phyloP scores from a whole-genome alignment of 2,329 filamentous ascomycete genomes.

The Colletotrichum sp. region DNA sequence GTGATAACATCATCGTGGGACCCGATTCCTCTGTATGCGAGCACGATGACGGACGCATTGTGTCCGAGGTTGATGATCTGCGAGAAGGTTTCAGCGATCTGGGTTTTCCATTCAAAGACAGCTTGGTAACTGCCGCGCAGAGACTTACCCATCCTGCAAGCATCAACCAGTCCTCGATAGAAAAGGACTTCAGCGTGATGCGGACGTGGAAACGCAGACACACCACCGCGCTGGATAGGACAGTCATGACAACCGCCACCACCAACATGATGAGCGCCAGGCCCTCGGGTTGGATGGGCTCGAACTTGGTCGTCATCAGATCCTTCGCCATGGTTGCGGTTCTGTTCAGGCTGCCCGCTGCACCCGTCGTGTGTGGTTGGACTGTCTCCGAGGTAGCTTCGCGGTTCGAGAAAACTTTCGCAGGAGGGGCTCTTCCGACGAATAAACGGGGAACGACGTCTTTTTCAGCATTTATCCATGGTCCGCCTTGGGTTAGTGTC shows the following conservation, averaged over 20 bases:
- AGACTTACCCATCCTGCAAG: background rate
- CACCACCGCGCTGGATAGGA: background rate
- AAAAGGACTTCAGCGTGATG: background rate
- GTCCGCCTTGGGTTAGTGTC: background rate
- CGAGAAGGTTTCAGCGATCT: background rate
- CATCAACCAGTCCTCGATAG: background rate
- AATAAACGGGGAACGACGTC: background rate
- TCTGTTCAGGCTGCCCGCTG: background rate
- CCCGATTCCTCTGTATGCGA: background rate
- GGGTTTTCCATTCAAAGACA: no score
- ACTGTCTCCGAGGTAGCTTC: background rate
- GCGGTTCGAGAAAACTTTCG: background rate
- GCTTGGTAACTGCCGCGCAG: background rate
- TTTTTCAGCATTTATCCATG: background rate
- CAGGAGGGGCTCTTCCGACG: background rate
- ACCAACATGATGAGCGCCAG: background rate
- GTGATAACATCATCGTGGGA: background rate
- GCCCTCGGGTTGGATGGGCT: background rate
- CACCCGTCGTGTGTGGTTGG: background rate
- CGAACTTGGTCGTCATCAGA: background rate
- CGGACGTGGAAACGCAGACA: background rate
- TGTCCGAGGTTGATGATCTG: background rate
- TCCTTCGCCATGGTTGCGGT: background rate
- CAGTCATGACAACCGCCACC: background rate
- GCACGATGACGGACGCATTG: background rate